Percentiles rank a stretch among this genome's conserved stretches.
These are phyloP conservation scores for Endocarpon pusillum DNA, from an alignment of 495 filamentous ascomycete species.

Conservation along the genomic window DNA sequence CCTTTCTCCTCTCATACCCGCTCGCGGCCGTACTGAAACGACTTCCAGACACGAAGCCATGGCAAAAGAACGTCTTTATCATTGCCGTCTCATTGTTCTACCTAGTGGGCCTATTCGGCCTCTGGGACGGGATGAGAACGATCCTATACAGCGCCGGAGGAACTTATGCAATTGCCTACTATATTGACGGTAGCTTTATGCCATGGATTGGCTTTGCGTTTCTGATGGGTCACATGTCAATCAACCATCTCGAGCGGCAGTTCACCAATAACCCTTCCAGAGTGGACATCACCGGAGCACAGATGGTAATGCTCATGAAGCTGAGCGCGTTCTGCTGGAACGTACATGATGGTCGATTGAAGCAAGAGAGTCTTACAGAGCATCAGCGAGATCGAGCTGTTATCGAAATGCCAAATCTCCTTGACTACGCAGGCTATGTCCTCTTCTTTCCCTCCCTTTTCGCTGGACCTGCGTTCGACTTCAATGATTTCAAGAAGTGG, in stretches of 20 bases:
- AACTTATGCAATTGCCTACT: constrained; percentile 69
- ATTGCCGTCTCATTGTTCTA: constrained; percentile 74
- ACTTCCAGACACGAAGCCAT: constrained; percentile 69
- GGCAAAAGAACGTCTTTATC: constrained; percentile 79
- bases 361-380: constrained; percentile 63
- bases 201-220: constrained; percentile 94
- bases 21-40: constrained; percentile 79
- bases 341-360: constrained; percentile 71
- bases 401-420: constrained; percentile 45
- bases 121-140: constrained; percentile 75
- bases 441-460: constrained; percentile 88
- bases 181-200: constrained; percentile 84
- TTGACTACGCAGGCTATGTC: constrained; percentile 80
- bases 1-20: constrained; percentile 86
- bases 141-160: constrained; percentile 61
- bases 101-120: constrained; percentile 81
- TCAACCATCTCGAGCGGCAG: constrained; percentile 74
- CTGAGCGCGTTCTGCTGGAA: constrained; percentile 97
- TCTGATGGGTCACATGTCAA: constrained; percentile 87
- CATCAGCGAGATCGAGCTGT: constrained; percentile 74
- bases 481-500: constrained; percentile 79
- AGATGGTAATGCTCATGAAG: constrained; percentile 99
- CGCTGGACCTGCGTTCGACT: constrained; percentile 83
- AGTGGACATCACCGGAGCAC: constrained; percentile 85
- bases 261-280: constrained; percentile 40